Conservation (phyloP, 2,329 filamentous ascomycete species). For the Alternaria arborescens region DNA sequence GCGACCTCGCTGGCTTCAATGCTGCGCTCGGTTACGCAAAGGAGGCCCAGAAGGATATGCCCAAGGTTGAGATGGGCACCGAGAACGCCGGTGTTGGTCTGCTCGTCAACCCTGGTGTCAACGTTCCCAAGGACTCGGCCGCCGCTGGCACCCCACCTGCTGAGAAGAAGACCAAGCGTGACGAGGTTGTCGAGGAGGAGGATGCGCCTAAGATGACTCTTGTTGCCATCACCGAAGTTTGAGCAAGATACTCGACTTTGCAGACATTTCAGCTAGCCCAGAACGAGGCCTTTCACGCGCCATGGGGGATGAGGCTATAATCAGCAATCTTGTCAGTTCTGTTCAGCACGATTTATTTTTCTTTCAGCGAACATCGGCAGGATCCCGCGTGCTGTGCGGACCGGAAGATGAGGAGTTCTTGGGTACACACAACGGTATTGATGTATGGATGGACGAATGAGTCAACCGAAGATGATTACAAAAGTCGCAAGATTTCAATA, state of each 20-base stretch:
- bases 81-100: slow-evolving; percentile 55
- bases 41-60: slow-evolving; percentile 56
- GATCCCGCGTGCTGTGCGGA: slow-evolving; percentile 9
- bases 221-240: slow-evolving; percentile 52
- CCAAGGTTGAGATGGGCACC: slow-evolving; percentile 61
- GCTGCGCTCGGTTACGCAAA: slow-evolving; percentile 59
- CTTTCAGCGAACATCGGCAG: slow-evolving; percentile 19
- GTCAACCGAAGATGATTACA: background rate
- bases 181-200: slow-evolving; percentile 41
- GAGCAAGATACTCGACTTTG: slow-evolving; percentile 18
- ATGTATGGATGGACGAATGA: background rate
- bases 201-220: slow-evolving; percentile 51
- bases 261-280: background rate
- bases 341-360: background rate
- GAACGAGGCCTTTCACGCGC: background rate
- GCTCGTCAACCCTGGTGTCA: slow-evolving; percentile 50
- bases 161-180: slow-evolving; percentile 32
- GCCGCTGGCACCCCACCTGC: slow-evolving; percentile 39
- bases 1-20: slow-evolving; percentile 60
- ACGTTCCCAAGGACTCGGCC: slow-evolving; percentile 50
- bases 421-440: background rate
- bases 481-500: slow-evolving; percentile 11
- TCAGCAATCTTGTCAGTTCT: background rate
- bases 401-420: slow-evolving; percentile 18
- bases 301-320: background rate